A percentile compares a stretch with the other conserved stretches of the same genome.
Evolutionary conservation across 2,329 filamentous ascomycete genomes (phyloP).

Genomic region (Metarhizium sp.): DNA sequence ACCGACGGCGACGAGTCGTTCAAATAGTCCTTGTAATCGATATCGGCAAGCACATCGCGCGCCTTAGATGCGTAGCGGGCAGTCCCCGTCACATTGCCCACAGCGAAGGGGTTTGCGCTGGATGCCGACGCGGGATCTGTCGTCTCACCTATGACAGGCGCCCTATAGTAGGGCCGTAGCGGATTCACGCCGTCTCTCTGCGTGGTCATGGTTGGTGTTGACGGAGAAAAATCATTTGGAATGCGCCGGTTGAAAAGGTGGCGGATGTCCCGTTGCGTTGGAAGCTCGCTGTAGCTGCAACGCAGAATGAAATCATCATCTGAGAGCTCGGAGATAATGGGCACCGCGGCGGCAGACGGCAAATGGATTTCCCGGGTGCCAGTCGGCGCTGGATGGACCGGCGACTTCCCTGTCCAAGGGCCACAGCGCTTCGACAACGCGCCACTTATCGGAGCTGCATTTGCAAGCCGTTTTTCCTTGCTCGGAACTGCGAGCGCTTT

Average conservation of each 20-base stretch:
- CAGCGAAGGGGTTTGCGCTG: constrained; percentile 35
- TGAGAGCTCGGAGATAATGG: constrained; percentile 15
- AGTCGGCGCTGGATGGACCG: not conserved
- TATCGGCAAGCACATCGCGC: constrained; percentile 77
- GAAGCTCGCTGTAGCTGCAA: not conserved
- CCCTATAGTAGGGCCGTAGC: constrained; percentile 61
- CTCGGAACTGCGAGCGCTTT: not conserved
- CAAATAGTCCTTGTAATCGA: constrained; percentile 86
- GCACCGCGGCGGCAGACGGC: constrained; percentile 15
- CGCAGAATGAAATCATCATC: constrained; percentile 7
- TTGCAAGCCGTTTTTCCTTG: constrained; percentile 7
- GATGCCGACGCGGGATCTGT: constrained; percentile 27
- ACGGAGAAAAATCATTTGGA: constrained; percentile 16
- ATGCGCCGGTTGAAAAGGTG: constrained; percentile 3
- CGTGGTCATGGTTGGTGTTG: constrained; percentile 31
- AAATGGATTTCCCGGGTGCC: constrained; percentile 24
- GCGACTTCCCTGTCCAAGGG: not conserved
- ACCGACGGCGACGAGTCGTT: constrained; percentile 66
- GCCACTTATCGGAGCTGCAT: constrained; percentile 11
- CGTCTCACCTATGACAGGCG: constrained; percentile 43
- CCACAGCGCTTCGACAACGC: not conserved
- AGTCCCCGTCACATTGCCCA: constrained; percentile 31
- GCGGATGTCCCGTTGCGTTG: not conserved
- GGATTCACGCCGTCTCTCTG: constrained; percentile 47
- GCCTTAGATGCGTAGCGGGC: constrained; percentile 44